Conservation (phyloP, 768 basidiomycete genomes). For the Mrakia hoshinonis region DNA sequence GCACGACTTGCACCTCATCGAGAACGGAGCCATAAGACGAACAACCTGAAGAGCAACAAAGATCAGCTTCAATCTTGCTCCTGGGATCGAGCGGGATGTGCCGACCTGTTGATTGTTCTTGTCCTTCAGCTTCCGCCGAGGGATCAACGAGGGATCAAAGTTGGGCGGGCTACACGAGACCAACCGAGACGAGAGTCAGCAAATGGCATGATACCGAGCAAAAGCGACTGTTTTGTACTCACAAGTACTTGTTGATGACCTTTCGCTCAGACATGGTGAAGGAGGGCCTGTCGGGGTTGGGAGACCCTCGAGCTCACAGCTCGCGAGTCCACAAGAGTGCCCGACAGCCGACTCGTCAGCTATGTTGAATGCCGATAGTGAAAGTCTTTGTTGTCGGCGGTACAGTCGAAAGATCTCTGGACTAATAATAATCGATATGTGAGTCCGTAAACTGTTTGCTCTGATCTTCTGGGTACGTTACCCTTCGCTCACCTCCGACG, state of each 20-base stretch:
- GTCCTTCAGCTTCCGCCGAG: slow-evolving; percentile 66
- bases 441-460: too few relatives aligned
- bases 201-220: not conserved
- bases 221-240: not conserved
- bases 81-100: too few relatives aligned
- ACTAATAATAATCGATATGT: too few relatives aligned
- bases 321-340: too few relatives aligned
- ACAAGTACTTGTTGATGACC: slow-evolving; percentile 42
- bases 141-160: slow-evolving; percentile 86
- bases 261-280: slow-evolving; percentile 43
- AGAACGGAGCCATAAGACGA: slow-evolving; percentile 98
- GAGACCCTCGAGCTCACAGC: not conserved
- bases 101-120: slow-evolving; percentile 78
- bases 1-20: slow-evolving; percentile 79
- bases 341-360: too few relatives aligned
- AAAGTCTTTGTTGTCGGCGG: too few relatives aligned
- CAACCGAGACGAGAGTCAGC: not conserved
- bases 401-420: too few relatives aligned
- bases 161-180: slow-evolving; percentile 84
- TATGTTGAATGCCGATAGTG: too few relatives aligned
- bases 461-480: too few relatives aligned
- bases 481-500: not conserved
- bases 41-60: slow-evolving; percentile 49
- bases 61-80: not conserved
- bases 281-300: not conserved